Evolutionary conservation across 2,329 filamentous ascomycete genomes (phyloP), one percentile per base, ranked within the genome.

Genomic region (Fusarium multiceps): DNA sequence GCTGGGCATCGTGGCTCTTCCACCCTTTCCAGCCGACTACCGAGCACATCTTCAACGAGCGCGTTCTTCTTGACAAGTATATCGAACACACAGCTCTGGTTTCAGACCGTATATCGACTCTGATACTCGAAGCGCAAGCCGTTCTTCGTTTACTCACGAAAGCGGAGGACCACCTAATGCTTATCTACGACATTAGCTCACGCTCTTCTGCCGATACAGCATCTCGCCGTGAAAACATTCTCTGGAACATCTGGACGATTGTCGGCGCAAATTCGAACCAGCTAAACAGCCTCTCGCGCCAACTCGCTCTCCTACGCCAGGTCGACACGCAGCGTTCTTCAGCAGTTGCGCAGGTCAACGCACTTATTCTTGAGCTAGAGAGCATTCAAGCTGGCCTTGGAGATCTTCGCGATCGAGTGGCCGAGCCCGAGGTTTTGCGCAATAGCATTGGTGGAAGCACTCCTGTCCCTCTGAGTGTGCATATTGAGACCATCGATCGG

Each of bases 401-500:
- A 69, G 91, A 93, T 73, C 78, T 97, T 71, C 83, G 91, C 23
- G 91, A 93, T 63, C 83, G 90, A 8, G 90, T 94, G 12, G 89
- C 88, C 1, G 85, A 87, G 59, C 91, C 92, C 0, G 89, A 89
- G 68, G 78, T 91, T 12, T 73, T 89, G 13, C 85, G 85, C 3
- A 85, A 83, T 27, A 81, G 81, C 10, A 73, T 74, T 21, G 77
- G 59, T 18, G 59, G 63, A 2, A 30, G 73, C 6, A 62, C 66
- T 2, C 62, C 64, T 13, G 83, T 93, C 12, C 91, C 92, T 4
- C 81, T 96, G 7, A 86, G 86, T 53, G 89, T 93, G 43, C 92
- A 96, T 75, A 89, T 96, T 42, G 89, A 93, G 71, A 90, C 89
- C 59, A 93, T 96, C 66, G 85, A 91, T 60, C 82, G 88, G 50